Percentiles rank a stretch among this genome's conserved stretches.
phyloP scores from a whole-genome alignment of 208 protist species.

The Leishmania aethiopica region DNA sequence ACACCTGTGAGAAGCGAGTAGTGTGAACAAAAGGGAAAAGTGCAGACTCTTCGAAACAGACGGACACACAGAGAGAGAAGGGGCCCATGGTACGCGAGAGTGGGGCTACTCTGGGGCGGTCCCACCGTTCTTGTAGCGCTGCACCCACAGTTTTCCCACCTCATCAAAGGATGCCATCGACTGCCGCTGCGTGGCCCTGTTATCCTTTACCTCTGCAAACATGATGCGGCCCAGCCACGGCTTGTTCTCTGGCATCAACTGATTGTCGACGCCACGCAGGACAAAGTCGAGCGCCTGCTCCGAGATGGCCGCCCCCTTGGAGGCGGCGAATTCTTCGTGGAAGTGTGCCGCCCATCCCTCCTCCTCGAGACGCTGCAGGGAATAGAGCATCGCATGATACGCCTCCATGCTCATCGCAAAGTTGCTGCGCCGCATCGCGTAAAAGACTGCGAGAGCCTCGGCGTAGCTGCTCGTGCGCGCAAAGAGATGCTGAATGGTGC shows the following conservation, averaged over 20 bases:
- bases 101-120: slow-evolving; percentile 3
- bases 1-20: background rate
- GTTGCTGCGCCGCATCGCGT: slow-evolving; percentile 78
- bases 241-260: slow-evolving; percentile 91
- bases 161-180: slow-evolving; percentile 57
- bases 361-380: slow-evolving; percentile 88
- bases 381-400: slow-evolving; percentile 93
- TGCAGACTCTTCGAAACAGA: background rate
- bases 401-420: slow-evolving; percentile 90
- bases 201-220: slow-evolving; percentile 78
- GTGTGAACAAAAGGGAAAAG: background rate
- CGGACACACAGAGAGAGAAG: background rate
- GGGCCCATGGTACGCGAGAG: background rate
- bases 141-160: slow-evolving; percentile 71
- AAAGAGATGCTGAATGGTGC: slow-evolving; percentile 90
- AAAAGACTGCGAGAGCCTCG: slow-evolving; percentile 87
- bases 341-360: slow-evolving; percentile 88
- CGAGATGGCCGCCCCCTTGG: slow-evolving; percentile 38
- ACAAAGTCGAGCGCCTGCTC: slow-evolving; percentile 92
- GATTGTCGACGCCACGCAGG: slow-evolving; percentile 75
- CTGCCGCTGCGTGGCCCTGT: slow-evolving; percentile 42
- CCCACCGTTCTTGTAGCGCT: slow-evolving; percentile 65
- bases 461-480: slow-evolving; percentile 72
- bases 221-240: slow-evolving; percentile 90
- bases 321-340: slow-evolving; percentile 58